phyloP scores from a whole-genome alignment of 2,329 filamentous ascomycete species.

The Neofusicoccum cordaticola region DNA sequence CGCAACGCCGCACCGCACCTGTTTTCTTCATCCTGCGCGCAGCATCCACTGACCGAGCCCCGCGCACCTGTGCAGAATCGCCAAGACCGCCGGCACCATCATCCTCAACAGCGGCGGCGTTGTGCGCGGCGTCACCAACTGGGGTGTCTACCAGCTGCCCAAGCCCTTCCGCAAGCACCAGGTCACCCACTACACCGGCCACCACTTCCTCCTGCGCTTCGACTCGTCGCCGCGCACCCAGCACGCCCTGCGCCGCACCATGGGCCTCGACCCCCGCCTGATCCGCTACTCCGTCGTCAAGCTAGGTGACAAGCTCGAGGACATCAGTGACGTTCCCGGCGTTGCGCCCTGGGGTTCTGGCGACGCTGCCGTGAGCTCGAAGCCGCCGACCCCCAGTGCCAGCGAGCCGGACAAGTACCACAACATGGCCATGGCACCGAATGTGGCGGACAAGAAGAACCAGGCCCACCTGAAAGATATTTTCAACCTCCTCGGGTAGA shows the following conservation, averaged over 20 bases:
- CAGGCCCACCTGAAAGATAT: neutral
- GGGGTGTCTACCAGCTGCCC: slow-evolving; percentile 88
- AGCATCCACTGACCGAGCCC: neutral
- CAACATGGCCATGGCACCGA: neutral
- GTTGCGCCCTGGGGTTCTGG: slow-evolving; percentile 14
- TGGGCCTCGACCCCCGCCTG: slow-evolving; percentile 85
- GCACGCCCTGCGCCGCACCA: slow-evolving; percentile 68
- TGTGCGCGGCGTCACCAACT: slow-evolving; percentile 89
- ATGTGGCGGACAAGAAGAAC: too few relatives aligned
- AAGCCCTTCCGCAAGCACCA: slow-evolving; percentile 77
- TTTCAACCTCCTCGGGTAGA: neutral
- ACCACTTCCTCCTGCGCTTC: slow-evolving; percentile 98
- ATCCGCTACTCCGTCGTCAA: slow-evolving; percentile 84
- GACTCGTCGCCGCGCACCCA: slow-evolving; percentile 74
- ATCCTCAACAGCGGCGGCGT: slow-evolving; percentile 83
- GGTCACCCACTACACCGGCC: slow-evolving; percentile 76
- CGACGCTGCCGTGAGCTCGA: neutral
- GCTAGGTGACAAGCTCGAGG: slow-evolving; percentile 66
- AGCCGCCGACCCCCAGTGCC: neutral
- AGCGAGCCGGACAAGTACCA: neutral
- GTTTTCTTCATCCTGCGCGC: neutral
- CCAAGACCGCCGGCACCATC: slow-evolving; percentile 76
- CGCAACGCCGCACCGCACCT: slow-evolving; percentile 2
- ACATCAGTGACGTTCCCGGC: slow-evolving; percentile 58
- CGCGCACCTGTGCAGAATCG: slow-evolving; percentile 61